phyloP scores from a whole-genome alignment of 257 asterid genomes.

The Capsicum rhomboideum region DNA sequence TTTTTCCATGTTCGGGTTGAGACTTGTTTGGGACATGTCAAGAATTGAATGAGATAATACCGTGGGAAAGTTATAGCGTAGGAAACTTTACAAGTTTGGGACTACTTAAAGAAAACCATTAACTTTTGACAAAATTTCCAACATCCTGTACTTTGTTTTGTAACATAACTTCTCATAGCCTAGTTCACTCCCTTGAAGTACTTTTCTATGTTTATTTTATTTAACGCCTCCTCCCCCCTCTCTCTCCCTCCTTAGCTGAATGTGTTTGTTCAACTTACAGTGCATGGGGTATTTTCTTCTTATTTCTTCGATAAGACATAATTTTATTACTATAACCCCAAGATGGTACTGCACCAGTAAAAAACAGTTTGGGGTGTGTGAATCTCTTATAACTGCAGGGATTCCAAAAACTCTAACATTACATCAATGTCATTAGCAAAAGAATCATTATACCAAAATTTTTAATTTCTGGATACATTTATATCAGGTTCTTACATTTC shows the following conservation, averaged over 20 bases:
- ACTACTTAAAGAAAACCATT: background rate
- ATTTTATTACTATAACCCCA: background rate
- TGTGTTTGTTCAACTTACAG: background rate
- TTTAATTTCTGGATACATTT: background rate
- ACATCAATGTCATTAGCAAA: background rate
- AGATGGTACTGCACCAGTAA: background rate
- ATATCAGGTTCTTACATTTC: background rate
- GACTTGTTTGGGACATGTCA: background rate
- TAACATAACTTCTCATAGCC: background rate
- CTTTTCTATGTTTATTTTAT: background rate
- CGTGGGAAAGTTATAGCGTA: background rate
- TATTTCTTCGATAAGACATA: no score
- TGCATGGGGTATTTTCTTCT: background rate
- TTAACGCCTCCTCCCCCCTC: background rate
- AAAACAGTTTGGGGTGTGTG: background rate
- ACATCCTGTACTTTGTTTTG: background rate
- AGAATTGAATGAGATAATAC: background rate
- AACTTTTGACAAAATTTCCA: background rate
- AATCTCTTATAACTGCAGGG: background rate
- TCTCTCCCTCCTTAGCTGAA: background rate
- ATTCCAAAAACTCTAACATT: background rate
- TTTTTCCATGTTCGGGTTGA: background rate
- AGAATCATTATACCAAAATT: background rate
- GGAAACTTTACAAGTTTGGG: background rate
- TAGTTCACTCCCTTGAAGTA: background rate